These are phyloP conservation scores for Ananas comosus DNA, from an alignment of 176 grass and related monocot genomes.

Conservation along the genomic window DNA sequence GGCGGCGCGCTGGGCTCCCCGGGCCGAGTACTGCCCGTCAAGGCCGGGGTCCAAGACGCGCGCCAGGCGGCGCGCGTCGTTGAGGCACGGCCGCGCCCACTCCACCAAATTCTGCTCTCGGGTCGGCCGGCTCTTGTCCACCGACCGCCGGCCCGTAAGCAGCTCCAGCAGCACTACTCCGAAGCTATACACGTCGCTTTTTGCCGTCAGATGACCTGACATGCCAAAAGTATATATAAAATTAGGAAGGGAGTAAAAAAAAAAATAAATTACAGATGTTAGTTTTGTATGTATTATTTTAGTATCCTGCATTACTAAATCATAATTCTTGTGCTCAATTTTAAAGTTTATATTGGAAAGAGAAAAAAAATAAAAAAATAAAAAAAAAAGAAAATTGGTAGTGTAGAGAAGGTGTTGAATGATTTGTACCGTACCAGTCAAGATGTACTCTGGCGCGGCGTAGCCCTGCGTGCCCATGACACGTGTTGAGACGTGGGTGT, in stretches of 20 bases:
- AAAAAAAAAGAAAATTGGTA: too few species aligned
- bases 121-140: conserved; percentile 52
- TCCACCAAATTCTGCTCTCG: conserved; percentile 73
- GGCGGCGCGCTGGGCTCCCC: conserved; percentile 46
- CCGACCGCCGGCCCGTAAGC: conserved; percentile 46
- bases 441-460: conserved; percentile 91
- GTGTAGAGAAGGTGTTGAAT: too few species aligned
- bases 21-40: conserved; percentile 45
- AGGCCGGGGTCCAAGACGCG: conserved; percentile 66
- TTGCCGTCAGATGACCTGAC: conserved; percentile 61
- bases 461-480: conserved; percentile 99
- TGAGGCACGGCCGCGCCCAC: conserved; percentile 60
- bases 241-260: too few species aligned
- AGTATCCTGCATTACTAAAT: too few species aligned
- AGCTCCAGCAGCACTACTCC: conserved; percentile 73
- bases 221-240: neutral
- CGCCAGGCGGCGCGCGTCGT: conserved; percentile 42
- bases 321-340: too few species aligned
- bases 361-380: neutral
- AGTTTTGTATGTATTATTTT: too few species aligned
- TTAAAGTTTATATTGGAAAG: too few species aligned
- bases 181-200: conserved; percentile 76
- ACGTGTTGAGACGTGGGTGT: conserved; percentile 74
- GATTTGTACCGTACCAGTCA: conserved; percentile 56
- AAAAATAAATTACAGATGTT: too few species aligned